Evolutionary conservation across 2,329 filamentous ascomycete species (phyloP).

Genomic region (Phyllosticta capitalensis): DNA sequence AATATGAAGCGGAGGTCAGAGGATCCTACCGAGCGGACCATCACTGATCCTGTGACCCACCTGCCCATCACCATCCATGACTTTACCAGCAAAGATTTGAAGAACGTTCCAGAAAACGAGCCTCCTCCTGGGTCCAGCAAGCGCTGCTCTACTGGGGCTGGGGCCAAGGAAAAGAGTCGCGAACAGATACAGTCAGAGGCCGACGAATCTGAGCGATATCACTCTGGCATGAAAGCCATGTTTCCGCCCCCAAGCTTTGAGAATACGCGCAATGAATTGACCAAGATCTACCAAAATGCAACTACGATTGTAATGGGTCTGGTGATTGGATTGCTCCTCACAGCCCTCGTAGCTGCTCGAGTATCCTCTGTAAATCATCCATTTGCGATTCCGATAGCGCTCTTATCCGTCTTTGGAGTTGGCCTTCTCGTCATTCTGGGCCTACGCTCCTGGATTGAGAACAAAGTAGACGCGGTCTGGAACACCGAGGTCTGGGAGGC

Average conservation of each 20-base stretch:
- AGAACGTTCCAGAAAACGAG: constrained; percentile 37
- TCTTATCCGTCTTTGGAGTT: constrained; percentile 16
- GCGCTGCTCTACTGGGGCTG: constrained; percentile 36
- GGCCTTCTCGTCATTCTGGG: constrained; percentile 32
- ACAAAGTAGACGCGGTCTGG: constrained; percentile 53
- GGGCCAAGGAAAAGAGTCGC: constrained; percentile 31
- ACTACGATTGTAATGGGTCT: constrained; percentile 31
- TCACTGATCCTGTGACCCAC: constrained; percentile 65
- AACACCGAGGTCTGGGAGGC: constrained; percentile 63
- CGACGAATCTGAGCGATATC: constrained; percentile 21
- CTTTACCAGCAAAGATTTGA: constrained; percentile 54
- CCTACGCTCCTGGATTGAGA: constrained; percentile 51
- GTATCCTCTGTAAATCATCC: constrained; percentile 2
- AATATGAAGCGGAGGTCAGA: constrained; percentile 39
- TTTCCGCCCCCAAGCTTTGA: constrained; percentile 47
- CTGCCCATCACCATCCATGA: constrained; percentile 60
- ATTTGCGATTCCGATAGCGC: constrained; percentile 13
- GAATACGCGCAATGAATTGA: constrained; percentile 34
- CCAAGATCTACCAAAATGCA: constrained; percentile 36
- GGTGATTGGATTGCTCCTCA: constrained; percentile 24
- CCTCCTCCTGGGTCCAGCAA: constrained; percentile 31
- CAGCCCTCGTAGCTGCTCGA: constrained; percentile 9
- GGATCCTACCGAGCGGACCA: constrained; percentile 45
- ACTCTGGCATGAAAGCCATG: constrained; percentile 35
- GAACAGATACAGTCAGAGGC: constrained; percentile 28